phyloP scores from a whole-genome alignment of 1,284 basidiomycete species.

The Thelephora terrestris region DNA sequence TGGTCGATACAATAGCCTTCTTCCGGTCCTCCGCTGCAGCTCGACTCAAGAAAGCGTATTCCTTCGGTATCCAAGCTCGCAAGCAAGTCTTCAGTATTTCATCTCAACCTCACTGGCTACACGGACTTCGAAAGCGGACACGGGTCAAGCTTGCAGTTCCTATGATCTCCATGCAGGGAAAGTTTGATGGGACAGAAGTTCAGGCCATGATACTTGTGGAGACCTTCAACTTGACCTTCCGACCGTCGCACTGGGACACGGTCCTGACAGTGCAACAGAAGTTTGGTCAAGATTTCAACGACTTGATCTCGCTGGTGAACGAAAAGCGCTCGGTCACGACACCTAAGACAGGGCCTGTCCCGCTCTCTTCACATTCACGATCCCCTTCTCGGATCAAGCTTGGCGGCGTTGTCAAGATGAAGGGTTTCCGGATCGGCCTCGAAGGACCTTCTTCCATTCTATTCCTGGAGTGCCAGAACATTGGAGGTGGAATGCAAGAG shows the following conservation, averaged over 20 bases:
- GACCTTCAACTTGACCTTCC: constrained; percentile 59
- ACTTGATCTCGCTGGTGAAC: constrained; percentile 55
- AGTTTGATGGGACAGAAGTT: constrained; percentile 37
- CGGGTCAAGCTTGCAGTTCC: constrained; percentile 57
- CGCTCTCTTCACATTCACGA: constrained; percentile 1
- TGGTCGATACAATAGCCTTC: constrained; percentile 39
- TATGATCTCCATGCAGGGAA: constrained; percentile 48
- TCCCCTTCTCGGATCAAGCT: constrained; percentile 23
- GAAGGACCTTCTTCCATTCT: constrained; percentile 62
- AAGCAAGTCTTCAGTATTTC: constrained; percentile 59
- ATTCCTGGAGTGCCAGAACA: constrained; percentile 64
- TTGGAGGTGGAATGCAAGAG: constrained; percentile 47
- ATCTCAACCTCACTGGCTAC: constrained; percentile 30
- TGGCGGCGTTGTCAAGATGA: constrained; percentile 51
- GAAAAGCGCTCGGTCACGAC: constrained; percentile 33
- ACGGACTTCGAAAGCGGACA: constrained; percentile 25
- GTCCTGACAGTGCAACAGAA: constrained; percentile 73
- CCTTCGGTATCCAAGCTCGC: constrained; percentile 54
- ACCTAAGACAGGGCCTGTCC: background rate
- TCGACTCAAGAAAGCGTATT: constrained; percentile 25
- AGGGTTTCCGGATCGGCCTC: constrained; percentile 69
- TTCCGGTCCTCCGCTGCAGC: constrained; percentile 29
- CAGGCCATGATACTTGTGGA: constrained; percentile 53
- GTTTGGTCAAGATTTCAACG: constrained; percentile 79
- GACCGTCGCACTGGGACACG: constrained; percentile 74